A percentile compares a stretch with the other conserved stretches of the same genome.
Evolutionary conservation across 352 stramenopile genomes (phyloP).

Genomic region (Globisporangium ultimum): DNA sequence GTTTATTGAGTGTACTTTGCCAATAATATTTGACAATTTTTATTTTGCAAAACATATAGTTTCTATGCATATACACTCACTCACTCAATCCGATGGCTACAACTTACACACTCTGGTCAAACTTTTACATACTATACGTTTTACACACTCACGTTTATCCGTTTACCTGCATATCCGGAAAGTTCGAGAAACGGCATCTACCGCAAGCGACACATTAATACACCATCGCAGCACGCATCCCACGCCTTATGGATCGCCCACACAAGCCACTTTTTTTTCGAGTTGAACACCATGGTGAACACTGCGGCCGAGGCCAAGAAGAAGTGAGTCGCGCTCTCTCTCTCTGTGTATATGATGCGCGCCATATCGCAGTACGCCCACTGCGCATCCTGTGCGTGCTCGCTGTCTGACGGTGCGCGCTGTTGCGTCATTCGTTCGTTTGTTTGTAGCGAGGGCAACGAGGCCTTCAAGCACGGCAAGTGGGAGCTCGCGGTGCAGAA

Average conservation of each 20-base stretch:
- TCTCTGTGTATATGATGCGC: not conserved
- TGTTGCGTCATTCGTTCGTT: not conserved
- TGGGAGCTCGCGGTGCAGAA: slow-evolving; percentile 88
- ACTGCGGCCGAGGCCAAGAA: slow-evolving; percentile 80
- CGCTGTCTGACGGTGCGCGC: not conserved
- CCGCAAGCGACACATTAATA: not conserved
- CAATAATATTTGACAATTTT: too few species aligned
- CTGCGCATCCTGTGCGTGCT: not conserved
- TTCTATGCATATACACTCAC: too few species aligned
- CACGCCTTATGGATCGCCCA: not conserved
- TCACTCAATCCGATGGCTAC: not conserved
- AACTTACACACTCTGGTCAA: not conserved
- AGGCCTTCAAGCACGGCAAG: slow-evolving; percentile 91
- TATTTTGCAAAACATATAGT: too few species aligned
- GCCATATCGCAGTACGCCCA: too few species aligned
- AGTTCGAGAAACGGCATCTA: not conserved
- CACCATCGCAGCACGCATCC: not conserved
- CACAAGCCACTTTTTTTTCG: too few species aligned
- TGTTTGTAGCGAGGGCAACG: slow-evolving; percentile 87
- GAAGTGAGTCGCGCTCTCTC: slow-evolving; percentile 37
- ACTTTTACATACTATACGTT: not conserved
- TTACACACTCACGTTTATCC: not conserved
- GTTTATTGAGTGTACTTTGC: too few species aligned
- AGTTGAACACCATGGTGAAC: slow-evolving; percentile 45
- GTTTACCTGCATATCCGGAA: not conserved